Evolutionary conservation across 1,284 basidiomycete species (phyloP).

Genomic region (Tilletia walkeri): DNA sequence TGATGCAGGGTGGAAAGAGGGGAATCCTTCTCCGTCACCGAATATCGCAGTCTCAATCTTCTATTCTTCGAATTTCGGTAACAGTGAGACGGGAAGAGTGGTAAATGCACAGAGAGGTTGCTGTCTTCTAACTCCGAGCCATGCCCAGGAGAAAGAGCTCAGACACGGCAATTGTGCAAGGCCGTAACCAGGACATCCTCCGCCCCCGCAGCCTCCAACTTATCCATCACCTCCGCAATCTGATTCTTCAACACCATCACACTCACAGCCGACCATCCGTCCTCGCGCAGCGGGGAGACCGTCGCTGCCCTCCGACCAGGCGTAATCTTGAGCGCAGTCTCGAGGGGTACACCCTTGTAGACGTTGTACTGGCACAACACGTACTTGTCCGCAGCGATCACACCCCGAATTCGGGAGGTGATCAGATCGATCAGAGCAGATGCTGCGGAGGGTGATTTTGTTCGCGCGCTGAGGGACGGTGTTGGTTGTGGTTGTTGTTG

Average conservation of each 20-base stretch:
- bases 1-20: no score
- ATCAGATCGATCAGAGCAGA: conserved; percentile 72
- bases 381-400: conserved; percentile 83
- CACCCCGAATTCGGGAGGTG: conserved; percentile 84
- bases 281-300: conserved; percentile 77
- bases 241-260: conserved; percentile 85
- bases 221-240: conserved; percentile 87
- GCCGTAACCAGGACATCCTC: conserved; percentile 86
- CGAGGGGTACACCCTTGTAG: conserved; percentile 63
- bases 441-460: conserved; percentile 59
- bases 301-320: conserved; percentile 89
- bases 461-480: background rate
- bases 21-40: no score
- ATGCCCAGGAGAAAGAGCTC: conserved; percentile 26
- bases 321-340: conserved; percentile 70
- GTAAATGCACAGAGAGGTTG: no score
- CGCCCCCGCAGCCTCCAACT: conserved; percentile 76
- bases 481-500: background rate
- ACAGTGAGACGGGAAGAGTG: no score
- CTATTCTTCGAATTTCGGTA: no score
- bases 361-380: conserved; percentile 93
- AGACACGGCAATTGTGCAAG: conserved; percentile 91
- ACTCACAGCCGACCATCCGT: conserved; percentile 83
- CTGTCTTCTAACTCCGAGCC: no score
- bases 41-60: no score